Conservation (phyloP, 2,329 filamentous ascomycete genomes). For the Pleurostoma richardsiae region DNA sequence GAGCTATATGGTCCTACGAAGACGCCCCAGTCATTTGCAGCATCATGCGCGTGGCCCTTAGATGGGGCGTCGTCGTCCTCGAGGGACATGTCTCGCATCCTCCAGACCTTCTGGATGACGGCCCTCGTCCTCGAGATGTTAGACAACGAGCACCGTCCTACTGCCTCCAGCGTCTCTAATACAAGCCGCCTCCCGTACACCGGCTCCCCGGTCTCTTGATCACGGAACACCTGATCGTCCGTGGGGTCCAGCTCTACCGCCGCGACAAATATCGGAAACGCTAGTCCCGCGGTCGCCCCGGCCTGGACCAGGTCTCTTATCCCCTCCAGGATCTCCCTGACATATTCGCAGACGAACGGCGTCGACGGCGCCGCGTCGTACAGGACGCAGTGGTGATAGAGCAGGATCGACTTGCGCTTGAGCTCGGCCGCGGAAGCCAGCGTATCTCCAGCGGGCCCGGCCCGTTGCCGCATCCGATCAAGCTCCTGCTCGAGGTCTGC, state of each 20-base stretch:
- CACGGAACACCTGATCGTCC: conserved; percentile 27
- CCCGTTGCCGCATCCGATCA: conserved; percentile 11
- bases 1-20: too few relatives aligned
- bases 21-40: too few relatives aligned
- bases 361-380: conserved; percentile 34
- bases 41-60: too few relatives aligned
- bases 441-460: conserved; percentile 18
- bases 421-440: conserved; percentile 30
- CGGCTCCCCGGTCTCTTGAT: conserved; percentile 10
- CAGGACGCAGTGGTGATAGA: conserved; percentile 40
- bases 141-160: conserved; percentile 31
- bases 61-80: too few relatives aligned
- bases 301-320: conserved; percentile 25
- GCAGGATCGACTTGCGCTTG: conserved; percentile 33
- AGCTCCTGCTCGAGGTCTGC: conserved; percentile 25
- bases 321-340: conserved; percentile 26
- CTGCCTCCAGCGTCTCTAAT: conserved; percentile 29
- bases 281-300: conserved; percentile 24
- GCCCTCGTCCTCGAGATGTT: conserved; percentile 37
- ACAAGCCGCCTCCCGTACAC: conserved; percentile 30
- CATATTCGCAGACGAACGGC: conserved; percentile 14
- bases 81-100: conserved; percentile 27
- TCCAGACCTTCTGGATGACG: conserved; percentile 42
- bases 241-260: conserved; percentile 30
- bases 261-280: conserved; percentile 36